Percentiles rank a stretch among this genome's conserved stretches.
phyloP scores from a whole-genome alignment of 2,329 filamentous ascomycete species.

The Bipolaris cookei region DNA sequence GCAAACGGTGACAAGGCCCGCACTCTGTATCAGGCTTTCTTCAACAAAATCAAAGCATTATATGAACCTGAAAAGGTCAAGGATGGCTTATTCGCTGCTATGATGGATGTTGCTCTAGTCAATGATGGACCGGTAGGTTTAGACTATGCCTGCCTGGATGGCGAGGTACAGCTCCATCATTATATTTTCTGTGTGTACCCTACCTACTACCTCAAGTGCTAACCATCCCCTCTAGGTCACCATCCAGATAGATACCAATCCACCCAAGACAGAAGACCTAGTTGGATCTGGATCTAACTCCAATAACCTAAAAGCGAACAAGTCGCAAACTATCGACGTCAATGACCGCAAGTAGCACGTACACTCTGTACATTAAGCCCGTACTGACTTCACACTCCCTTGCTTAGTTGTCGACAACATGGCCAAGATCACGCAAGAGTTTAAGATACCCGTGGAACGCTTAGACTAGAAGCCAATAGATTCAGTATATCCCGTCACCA shows the following conservation, averaged over 20 bases:
- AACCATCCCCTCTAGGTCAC: slow-evolving; percentile 51
- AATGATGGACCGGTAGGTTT: slow-evolving; percentile 80
- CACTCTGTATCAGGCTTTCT: slow-evolving; percentile 82
- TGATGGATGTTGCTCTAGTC: slow-evolving; percentile 95
- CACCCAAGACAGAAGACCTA: slow-evolving; percentile 49
- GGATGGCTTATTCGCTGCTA: slow-evolving; percentile 96
- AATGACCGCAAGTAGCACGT: slow-evolving; percentile 26
- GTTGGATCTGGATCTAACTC: slow-evolving; percentile 19
- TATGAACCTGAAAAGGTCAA: slow-evolving; percentile 81
- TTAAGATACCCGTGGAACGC: slow-evolving; percentile 44
- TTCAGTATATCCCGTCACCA: neutral
- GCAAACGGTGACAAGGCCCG: slow-evolving; percentile 79
- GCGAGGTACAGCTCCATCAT: slow-evolving; percentile 58
- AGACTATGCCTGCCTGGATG: slow-evolving; percentile 63
- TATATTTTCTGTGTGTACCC: neutral
- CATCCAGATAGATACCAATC: slow-evolving; percentile 57
- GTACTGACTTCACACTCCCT: neutral
- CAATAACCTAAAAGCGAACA: neutral
- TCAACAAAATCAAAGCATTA: slow-evolving; percentile 72
- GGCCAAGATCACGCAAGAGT: slow-evolving; percentile 41
- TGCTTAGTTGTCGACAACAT: slow-evolving; percentile 36
- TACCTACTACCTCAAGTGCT: neutral
- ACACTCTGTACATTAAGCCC: neutral
- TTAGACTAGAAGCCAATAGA: slow-evolving; percentile 32
- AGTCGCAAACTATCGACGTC: slow-evolving; percentile 27